Percentiles rank a stretch among this genome's conserved stretches.
phyloP scores from a whole-genome alignment of 1,284 basidiomycete species.

The Pascua sp. region DNA sequence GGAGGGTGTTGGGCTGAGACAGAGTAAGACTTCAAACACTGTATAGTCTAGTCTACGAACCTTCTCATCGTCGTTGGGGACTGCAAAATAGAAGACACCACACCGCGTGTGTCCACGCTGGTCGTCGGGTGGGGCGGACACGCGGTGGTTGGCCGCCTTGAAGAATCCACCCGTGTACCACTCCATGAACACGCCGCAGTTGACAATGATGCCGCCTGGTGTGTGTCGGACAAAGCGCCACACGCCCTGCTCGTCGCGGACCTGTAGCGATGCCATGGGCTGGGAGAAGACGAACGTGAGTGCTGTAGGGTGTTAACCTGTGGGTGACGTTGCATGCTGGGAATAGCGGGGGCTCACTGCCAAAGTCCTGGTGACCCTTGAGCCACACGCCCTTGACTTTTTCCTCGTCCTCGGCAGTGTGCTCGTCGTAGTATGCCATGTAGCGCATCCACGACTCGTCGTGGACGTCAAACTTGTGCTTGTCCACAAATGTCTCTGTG shows the following conservation, averaged over 20 bases:
- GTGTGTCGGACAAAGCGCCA: slow-evolving; percentile 27
- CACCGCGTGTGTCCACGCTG: slow-evolving; percentile 45
- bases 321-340: not conserved
- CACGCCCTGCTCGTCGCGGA: slow-evolving; percentile 18
- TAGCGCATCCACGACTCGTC: slow-evolving; percentile 29
- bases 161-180: slow-evolving; percentile 33
- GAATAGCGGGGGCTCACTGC: slow-evolving; percentile 5
- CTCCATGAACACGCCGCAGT: slow-evolving; percentile 29
- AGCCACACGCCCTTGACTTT: slow-evolving; percentile 25
- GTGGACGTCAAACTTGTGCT: slow-evolving; percentile 21
- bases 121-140: slow-evolving; percentile 47
- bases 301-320: not conserved
- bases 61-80: slow-evolving; percentile 45
- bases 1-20: slow-evolving; percentile 30
- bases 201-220: slow-evolving; percentile 28
- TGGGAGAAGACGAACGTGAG: slow-evolving; percentile 18
- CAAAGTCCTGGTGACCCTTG: slow-evolving; percentile 28
- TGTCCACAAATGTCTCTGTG: slow-evolving; percentile 22
- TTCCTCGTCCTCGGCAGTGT: slow-evolving; percentile 20
- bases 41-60: slow-evolving; percentile 12
- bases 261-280: slow-evolving; percentile 25
- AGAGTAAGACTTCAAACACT: too few species aligned
- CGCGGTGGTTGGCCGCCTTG: slow-evolving; percentile 49
- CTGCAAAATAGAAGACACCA: slow-evolving; percentile 50
- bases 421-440: slow-evolving; percentile 29